Evolutionary conservation across 1,284 basidiomycete species (phyloP), one percentile per base, ranked within the genome.

Genomic region (Cutaneotrichosporon spelunceum): DNA sequence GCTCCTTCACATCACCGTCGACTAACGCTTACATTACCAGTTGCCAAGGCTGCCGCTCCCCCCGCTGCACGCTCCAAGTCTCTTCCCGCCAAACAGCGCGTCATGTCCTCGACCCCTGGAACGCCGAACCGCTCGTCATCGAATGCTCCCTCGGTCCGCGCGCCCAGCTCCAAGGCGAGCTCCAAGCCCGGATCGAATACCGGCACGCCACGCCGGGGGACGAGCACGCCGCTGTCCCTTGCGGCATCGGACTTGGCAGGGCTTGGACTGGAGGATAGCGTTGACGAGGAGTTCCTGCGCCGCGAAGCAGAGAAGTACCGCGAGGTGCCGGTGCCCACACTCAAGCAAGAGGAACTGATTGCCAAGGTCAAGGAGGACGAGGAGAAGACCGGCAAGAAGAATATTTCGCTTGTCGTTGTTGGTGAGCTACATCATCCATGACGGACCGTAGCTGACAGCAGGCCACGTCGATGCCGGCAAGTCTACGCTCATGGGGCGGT

Each of bases 401-500:
- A 83, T 36, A 81, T 98, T 52, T 95, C 89, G 73, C 80, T 99
- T 66, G 90, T 99, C 21, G 93, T 99, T 44, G 89, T 99, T 56
- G 95, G 94, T 94, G 75, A 69, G 85, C 81, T 29, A 4, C 13
- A 45, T 6, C n/a, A 7, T 13, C 34, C 24, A 13, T 24, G 36
- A n/a, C n/a, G n/a, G n/a, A n/a, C 7, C 16, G 9, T 30, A 33
- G 47, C 61, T 66, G 29, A 67, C 45, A 19, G 13, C 70, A 93
- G 94, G 95, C 26, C 95, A 99, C 73, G 95, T 99, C 63, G 95
- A 99, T 79, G 95, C 96, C 16, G 95, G 95, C 54, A 99, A 99
- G 79, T 97, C 94, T 11, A 99, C 95, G 0, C 79, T 99, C 49
- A 98, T 98, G 93, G 95, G 95, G 0, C 83, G 94, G 57, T 76